A percentile compares a stretch with the other conserved stretches of the same genome.
These are phyloP conservation scores for Clarireedia monteithiana DNA, from an alignment of 2,329 filamentous ascomycete genomes.

Conservation along the genomic window DNA sequence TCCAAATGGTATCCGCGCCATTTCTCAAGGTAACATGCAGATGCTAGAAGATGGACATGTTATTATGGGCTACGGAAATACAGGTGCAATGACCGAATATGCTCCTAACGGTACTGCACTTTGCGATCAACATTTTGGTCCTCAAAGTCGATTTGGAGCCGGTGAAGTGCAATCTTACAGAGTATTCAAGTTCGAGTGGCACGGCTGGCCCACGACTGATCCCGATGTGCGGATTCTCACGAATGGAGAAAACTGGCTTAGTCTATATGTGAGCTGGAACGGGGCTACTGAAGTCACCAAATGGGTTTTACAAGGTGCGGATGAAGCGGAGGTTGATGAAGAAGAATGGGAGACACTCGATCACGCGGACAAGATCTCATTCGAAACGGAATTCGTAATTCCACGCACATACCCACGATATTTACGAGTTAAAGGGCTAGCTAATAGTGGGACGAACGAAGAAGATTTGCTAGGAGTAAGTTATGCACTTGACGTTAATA, in stretches of 20 bases:
- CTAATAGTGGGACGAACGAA: neutral
- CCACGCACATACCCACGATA: neutral
- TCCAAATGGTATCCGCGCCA: conserved; percentile 17
- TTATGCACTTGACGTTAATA: conserved; percentile 1
- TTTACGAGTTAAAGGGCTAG: conserved; percentile 2
- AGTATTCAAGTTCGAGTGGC: conserved; percentile 34
- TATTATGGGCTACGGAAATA: conserved; percentile 21
- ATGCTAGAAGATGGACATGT: conserved; percentile 21
- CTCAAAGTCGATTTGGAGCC: conserved; percentile 28
- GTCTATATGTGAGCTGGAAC: conserved; percentile 47
- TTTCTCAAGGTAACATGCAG: conserved; percentile 21
- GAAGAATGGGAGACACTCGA: neutral
- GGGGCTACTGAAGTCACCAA: conserved; percentile 38
- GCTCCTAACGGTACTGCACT: conserved; percentile 29
- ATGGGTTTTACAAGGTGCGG: conserved; percentile 31
- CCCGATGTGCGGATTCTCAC: conserved; percentile 32
- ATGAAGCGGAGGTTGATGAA: neutral
- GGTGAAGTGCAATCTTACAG: conserved; percentile 32
- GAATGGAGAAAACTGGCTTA: conserved; percentile 25
- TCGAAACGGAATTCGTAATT: conserved; percentile 4
- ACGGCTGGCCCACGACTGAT: conserved; percentile 30
- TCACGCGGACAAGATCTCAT: conserved; percentile 3
- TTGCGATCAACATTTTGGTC: conserved; percentile 30
- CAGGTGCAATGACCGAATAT: conserved; percentile 20
- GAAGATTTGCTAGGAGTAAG: conserved; percentile 4